Conservation (phyloP, 176 grass and related monocot genomes). For the Saccharum spontaneum region DNA sequence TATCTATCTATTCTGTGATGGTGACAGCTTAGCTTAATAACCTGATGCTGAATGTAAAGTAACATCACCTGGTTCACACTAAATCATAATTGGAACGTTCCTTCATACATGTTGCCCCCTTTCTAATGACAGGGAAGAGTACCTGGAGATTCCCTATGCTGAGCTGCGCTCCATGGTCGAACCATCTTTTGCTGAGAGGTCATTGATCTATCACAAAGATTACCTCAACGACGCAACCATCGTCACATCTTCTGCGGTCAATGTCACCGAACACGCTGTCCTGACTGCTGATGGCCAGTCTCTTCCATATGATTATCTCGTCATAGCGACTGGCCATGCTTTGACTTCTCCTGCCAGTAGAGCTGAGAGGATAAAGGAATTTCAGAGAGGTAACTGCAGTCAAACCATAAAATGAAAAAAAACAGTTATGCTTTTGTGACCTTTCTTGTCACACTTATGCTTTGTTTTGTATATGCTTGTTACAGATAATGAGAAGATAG, state of each 20-base stretch:
- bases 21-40: too few relatives aligned
- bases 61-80: too few relatives aligned
- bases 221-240: slow-evolving; percentile 62
- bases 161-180: too few relatives aligned
- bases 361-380: slow-evolving; percentile 61
- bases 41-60: too few relatives aligned
- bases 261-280: slow-evolving; percentile 58
- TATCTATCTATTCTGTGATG: too few relatives aligned
- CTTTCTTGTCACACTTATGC: not conserved
- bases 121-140: too few relatives aligned
- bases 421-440: not conserved
- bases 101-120: too few relatives aligned
- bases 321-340: slow-evolving; percentile 70
- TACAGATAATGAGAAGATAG: slow-evolving; percentile 66
- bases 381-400: slow-evolving; percentile 63
- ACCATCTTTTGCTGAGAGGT: too few relatives aligned
- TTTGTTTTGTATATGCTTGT: not conserved
- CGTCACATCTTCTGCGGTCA: slow-evolving; percentile 63
- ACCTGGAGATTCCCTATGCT: too few relatives aligned
- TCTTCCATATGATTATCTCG: slow-evolving; percentile 72
- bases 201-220: slow-evolving; percentile 70
- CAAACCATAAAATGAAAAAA: not conserved
- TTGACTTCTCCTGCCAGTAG: slow-evolving; percentile 49
- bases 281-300: slow-evolving; percentile 57
- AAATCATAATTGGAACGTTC: too few relatives aligned